Evolutionary conservation across 1,139 yeast species (phyloP), one percentile per base, ranked within the genome.

Genomic region (Sugiyamaella sp.): DNA sequence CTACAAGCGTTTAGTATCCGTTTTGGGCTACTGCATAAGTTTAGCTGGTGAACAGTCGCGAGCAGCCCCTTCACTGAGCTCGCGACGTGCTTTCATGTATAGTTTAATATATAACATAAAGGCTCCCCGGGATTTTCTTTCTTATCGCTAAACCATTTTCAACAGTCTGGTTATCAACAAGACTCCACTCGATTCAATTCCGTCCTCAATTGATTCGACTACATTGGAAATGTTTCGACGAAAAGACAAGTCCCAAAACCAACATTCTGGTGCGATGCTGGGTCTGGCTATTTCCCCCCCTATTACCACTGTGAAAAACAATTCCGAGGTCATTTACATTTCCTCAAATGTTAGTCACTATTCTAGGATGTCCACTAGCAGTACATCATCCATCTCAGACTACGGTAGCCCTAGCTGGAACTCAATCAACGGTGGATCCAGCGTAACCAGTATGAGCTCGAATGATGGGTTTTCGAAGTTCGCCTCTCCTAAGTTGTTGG

Each of bases 271-370:
- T 14, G 39, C 17, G 27, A 40, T 21, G 6, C 32, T 40, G 27
- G 54, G 48, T 41, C 25, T 46, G 33, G 46, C 51, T 25, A 51
- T 51, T 35, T 51, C 54, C 14, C 27, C 51, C n/a, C 54, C 54
- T 2, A 32, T 51, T 8, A 46, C 39, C 5, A 46, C 54, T 2
- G 46, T 46, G 20, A 51, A 46, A 24, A 46, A 51, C 21, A 35
- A 46, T 27, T 40, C 51, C 4, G 51, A 51, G 33, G 25, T 51
- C 9, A 33, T 46, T 10, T 40, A 14, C 16, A 27, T 39, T 2
- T 16, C 43, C 8, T 17, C 21, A 40, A 38, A 39, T n/a, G 10
- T 19, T n/a, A 12, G 20, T 10, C 27, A 24, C 43, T 24, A 12
- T 14, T 25, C 45, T 19, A 43, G 38, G 17, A 43, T 12, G 33